Conservation (phyloP, 331 rosid species). For the Dryas integrifolia region DNA sequence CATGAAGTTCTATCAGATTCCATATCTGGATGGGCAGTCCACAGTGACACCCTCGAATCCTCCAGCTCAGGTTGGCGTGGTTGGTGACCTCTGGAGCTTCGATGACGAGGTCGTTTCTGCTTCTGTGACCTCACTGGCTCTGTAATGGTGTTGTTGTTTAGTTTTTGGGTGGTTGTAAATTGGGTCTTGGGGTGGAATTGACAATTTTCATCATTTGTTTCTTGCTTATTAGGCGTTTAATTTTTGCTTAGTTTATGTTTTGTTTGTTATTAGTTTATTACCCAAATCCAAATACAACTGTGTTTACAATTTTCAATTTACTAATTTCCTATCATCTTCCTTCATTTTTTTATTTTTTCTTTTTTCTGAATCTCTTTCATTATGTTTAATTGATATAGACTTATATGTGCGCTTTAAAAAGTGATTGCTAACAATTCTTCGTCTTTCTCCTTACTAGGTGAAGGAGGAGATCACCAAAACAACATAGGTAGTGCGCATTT, state of each 20-base stretch:
- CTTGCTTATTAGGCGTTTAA: neutral
- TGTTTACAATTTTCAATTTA: neutral
- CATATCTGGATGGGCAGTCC: slow-evolving; percentile 72
- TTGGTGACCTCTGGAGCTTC: slow-evolving; percentile 84
- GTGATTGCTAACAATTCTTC: no score
- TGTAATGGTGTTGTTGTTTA: neutral
- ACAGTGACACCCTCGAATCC: slow-evolving; percentile 28
- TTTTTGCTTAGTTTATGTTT: neutral
- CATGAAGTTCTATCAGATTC: slow-evolving; percentile 87
- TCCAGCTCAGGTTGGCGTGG: slow-evolving; percentile 48
- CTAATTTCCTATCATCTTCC: neutral
- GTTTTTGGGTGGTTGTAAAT: neutral
- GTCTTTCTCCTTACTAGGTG: no score
- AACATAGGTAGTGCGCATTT: no score
- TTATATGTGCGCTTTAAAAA: no score
- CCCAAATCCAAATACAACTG: neutral
- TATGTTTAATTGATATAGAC: no score
- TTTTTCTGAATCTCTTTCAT: no score
- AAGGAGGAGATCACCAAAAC: no score
- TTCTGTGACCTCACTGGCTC: slow-evolving; percentile 2
- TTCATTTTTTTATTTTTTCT: neutral
- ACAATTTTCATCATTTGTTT: slow-evolving; percentile 15
- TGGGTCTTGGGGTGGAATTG: neutral
- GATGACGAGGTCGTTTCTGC: slow-evolving; percentile 31
- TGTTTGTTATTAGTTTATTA: neutral